Conservation (phyloP, 352 stramenopile species). For the Pythium oligandrum region DNA sequence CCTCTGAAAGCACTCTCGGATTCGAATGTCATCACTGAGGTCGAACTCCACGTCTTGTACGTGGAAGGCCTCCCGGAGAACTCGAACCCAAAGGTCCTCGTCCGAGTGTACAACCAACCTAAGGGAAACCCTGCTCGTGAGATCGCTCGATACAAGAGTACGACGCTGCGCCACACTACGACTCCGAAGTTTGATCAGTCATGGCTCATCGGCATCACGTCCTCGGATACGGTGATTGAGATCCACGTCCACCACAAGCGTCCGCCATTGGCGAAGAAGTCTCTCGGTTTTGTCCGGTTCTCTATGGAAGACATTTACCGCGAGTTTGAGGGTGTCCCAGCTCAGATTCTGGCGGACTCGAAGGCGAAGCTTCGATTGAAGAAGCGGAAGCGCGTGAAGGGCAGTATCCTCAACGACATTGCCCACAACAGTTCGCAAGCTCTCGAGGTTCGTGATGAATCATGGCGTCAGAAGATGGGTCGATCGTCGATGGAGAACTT, state of each 20-base stretch:
- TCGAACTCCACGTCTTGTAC: constrained; percentile 73
- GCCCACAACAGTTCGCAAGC: constrained; percentile 26
- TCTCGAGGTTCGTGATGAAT: constrained; percentile 61
- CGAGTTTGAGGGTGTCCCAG: constrained; percentile 69
- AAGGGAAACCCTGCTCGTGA: constrained; percentile 39
- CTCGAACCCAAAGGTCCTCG: constrained; percentile 61
- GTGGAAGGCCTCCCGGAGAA: constrained; percentile 67
- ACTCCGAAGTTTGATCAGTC: constrained; percentile 81
- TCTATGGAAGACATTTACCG: constrained; percentile 86
- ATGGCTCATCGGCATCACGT: constrained; percentile 71
- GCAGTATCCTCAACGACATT: constrained; percentile 79
- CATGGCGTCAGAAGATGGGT: constrained; percentile 57
- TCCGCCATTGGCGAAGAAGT: constrained; percentile 80
- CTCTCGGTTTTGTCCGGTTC: constrained; percentile 60
- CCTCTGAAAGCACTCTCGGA: constrained; percentile 72
- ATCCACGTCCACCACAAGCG: constrained; percentile 81
- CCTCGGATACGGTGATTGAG: constrained; percentile 73
- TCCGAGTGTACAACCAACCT: constrained; percentile 55
- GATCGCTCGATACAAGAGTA: constrained; percentile 65
- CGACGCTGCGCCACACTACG: constrained; percentile 51
- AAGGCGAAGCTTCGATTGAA: constrained; percentile 75
- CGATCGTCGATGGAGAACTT: constrained; percentile 29
- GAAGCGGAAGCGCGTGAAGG: constrained; percentile 66
- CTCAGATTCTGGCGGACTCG: constrained; percentile 61
- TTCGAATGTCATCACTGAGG: constrained; percentile 83